phyloP scores from a whole-genome alignment of 2,329 filamentous ascomycete genomes.

The Xylariaceae sp. region DNA sequence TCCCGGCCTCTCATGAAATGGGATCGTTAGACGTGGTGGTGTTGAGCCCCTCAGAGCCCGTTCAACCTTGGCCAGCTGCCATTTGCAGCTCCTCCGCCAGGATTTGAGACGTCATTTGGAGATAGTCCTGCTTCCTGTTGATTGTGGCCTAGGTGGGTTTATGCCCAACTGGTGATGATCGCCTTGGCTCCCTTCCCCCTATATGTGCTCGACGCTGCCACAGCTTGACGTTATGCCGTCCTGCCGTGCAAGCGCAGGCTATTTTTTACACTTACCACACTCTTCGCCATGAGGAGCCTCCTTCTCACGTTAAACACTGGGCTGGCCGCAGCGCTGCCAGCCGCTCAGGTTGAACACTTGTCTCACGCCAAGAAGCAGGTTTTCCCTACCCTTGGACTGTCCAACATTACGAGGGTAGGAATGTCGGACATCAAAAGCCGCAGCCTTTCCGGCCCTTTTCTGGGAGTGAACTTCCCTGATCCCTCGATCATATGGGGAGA shows the following conservation, averaged over 20 bases:
- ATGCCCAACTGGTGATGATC: constrained; percentile 12
- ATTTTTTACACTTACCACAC: not conserved
- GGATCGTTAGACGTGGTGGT: constrained; percentile 9
- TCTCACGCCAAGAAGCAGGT: constrained; percentile 13
- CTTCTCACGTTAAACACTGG: constrained; percentile 31
- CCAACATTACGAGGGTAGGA: constrained; percentile 37
- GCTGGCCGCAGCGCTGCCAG: constrained; percentile 34
- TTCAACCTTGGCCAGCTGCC: not conserved
- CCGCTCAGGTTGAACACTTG: constrained; percentile 13
- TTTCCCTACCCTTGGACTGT: constrained; percentile 33
- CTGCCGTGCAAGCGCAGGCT: not conserved
- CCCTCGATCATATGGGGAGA: constrained; percentile 40
- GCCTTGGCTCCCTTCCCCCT: constrained; percentile 6
- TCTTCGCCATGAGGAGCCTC: constrained; percentile 35
- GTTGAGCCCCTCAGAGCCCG: not conserved
- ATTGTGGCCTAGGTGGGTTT: constrained; percentile 2
- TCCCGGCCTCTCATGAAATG: constrained; percentile 6
- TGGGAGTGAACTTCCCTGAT: constrained; percentile 40
- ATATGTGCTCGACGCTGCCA: constrained; percentile 14
- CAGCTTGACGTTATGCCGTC: constrained; percentile 5
- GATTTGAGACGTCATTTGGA: constrained; percentile 1
- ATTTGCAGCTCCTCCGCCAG: not conserved
- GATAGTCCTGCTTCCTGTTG: not conserved
- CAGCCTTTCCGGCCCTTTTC: constrained; percentile 32
- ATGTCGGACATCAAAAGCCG: constrained; percentile 29